These are phyloP conservation scores for Gleditsia sinensis DNA, from an alignment of 306 rosid genomes.

Conservation along the genomic window DNA sequence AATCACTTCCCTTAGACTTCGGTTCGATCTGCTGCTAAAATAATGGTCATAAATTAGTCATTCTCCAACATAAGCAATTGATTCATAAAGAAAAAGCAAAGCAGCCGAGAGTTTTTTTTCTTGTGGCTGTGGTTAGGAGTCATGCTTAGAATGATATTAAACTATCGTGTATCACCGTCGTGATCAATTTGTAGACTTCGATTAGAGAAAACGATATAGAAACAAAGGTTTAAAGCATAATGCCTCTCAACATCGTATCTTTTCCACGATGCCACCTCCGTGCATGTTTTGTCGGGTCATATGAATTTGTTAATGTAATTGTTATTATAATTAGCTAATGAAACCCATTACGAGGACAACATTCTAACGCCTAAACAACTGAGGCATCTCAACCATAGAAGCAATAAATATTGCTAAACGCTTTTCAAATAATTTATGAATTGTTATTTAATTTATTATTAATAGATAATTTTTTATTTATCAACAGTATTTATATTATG, in stretches of 20 bases:
- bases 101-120: neutral
- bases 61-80: neutral
- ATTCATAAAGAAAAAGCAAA: neutral
- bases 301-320: too few species aligned
- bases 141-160: neutral
- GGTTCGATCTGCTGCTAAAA: neutral
- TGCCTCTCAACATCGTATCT: conserved; percentile 33
- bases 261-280: conserved; percentile 10
- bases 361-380: neutral
- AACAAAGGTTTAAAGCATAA: conserved; percentile 11
- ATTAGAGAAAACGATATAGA: neutral
- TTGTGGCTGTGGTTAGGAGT: neutral
- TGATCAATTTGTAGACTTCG: conserved; percentile 6
- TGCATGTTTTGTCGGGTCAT: conserved; percentile 39
- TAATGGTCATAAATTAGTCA: neutral
- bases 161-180: neutral
- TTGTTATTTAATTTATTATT: too few species aligned
- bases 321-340: neutral
- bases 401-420: too few species aligned
- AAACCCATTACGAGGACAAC: conserved; percentile 2
- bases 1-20: neutral
- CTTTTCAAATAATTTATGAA: too few species aligned
- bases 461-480: too few species aligned
- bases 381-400: neutral
- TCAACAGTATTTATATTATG: too few species aligned